Evolutionary conservation across 2,329 filamentous ascomycete species (phyloP), one percentile per base, ranked within the genome.

Genomic region (Ilyonectria destructans): DNA sequence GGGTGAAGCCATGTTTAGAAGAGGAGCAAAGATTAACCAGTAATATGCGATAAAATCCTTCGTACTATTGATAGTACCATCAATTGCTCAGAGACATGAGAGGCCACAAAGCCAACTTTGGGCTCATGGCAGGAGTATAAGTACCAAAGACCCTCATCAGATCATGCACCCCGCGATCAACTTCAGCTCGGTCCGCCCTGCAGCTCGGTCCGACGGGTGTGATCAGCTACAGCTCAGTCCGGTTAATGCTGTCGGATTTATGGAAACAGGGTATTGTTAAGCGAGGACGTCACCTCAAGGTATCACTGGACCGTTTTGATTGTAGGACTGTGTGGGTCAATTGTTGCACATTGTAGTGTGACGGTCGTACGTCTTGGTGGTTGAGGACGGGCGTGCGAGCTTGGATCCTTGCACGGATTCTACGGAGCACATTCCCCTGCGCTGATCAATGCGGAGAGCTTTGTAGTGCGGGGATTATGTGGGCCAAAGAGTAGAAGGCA

Each of bases 1-100:
- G 8, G 58, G n/a, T 4, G 70, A 57, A 40, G 58, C 9, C 73
- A 75, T 75, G n/a, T 8, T 19, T 49, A 8, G n/a, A 49, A 33
- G 43, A 58, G 19, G 19, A 12, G 37, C 13, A 15, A 23, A 29
- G 15, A 21, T 45, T 26, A 13, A 46, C 12, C 10, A 19, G 33
- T 17, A 48, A 15, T 26, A 5, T 15, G 17, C 2, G 46, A 17
- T 5, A 37, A 21, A 43, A 21, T 35, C 17, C n/a, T 51, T n/a
- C 1, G 19, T n/a, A 2, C n/a, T n/a, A 17, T 60, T 33, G 23
- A 4, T 43, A 7, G 15, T 8, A 43, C 40, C n/a, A 17, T 19
- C n/a, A n/a, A 3, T 61, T 37, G 17, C 35, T 29, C 3, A 19
- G 29, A 19, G 29, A 35, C 2, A 9, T 15, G 4, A 23, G 19